Conservation (phyloP, 345 rosid species). For the Pistacia atlantica region DNA sequence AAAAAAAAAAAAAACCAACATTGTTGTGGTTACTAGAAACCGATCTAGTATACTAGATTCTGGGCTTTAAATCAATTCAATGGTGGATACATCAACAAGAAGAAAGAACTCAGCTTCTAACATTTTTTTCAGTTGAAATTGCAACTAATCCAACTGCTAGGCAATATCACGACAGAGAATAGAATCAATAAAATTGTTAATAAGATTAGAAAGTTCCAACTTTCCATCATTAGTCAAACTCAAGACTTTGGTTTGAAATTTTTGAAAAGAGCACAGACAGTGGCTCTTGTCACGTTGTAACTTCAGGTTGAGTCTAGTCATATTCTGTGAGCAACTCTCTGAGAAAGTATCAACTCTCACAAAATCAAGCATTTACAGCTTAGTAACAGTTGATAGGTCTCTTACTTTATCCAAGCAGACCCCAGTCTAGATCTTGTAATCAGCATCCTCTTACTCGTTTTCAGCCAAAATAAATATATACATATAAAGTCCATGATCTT, state of each 20-base stretch:
- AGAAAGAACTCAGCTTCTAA: neutral
- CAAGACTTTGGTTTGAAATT: neutral
- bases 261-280: neutral
- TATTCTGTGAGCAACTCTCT: neutral
- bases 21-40: conserved; percentile 7
- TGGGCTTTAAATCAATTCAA: neutral
- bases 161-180: neutral
- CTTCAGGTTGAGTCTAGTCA: neutral
- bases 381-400: neutral
- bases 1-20: neutral
- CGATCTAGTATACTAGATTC: conserved; percentile 4
- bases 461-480: neutral
- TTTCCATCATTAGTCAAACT: neutral
- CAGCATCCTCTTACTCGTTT: neutral
- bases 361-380: neutral
- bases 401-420: neutral
- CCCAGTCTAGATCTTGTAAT: neutral
- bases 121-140: neutral
- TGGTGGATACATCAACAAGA: conserved; percentile 11
- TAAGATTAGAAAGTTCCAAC: neutral
- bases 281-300: neutral
- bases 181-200: neutral
- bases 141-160: neutral
- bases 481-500: neutral
- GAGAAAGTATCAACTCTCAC: neutral